phyloP scores from a whole-genome alignment of 768 basidiomycete species.

The Coprinellus aureogranulatus region DNA sequence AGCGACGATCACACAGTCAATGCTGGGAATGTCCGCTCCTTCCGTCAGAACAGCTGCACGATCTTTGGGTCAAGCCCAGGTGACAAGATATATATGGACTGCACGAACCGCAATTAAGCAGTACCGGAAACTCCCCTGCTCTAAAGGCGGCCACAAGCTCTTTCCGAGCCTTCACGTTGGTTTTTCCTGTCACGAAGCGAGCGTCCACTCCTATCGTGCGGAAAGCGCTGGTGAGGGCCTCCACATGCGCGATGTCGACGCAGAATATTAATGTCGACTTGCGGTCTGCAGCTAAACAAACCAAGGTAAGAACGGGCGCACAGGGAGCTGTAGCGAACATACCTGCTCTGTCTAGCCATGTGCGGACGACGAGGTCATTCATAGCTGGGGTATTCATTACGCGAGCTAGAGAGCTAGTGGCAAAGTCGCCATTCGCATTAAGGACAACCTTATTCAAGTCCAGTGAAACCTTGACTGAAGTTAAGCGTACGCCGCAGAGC shows the following conservation, averaged over 20 bases:
- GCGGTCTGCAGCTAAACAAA: constrained; percentile 40
- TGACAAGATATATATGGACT: too few species aligned
- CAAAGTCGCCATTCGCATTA: constrained; percentile 80
- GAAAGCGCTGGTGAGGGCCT: constrained; percentile 69
- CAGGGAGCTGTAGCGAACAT: constrained; percentile 21
- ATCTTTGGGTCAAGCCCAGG: too few species aligned
- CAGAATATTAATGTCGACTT: constrained; percentile 93
- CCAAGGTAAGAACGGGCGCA: background rate
- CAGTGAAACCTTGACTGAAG: constrained; percentile 73
- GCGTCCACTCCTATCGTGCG: constrained; percentile 79
- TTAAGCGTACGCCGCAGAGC: constrained; percentile 87
- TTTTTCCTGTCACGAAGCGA: constrained; percentile 70
- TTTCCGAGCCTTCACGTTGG: constrained; percentile 61
- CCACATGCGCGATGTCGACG: constrained; percentile 79
- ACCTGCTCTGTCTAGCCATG: constrained; percentile 88
- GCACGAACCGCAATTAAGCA: constrained; percentile 84
- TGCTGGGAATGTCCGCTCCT: constrained; percentile 91
- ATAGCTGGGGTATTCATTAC: constrained; percentile 79
- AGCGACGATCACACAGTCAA: constrained; percentile 87
- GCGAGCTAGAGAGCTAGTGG: constrained; percentile 69
- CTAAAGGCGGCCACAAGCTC: constrained; percentile 66
- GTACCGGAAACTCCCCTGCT: constrained; percentile 72
- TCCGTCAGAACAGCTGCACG: constrained; percentile 85
- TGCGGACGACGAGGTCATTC: constrained; percentile 73
- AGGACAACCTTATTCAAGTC: constrained; percentile 66